A percentile compares a stretch with the other conserved stretches of the same genome.
Evolutionary conservation across 306 rosid genomes (phyloP).

Genomic region (Trifolium subterraneum): DNA sequence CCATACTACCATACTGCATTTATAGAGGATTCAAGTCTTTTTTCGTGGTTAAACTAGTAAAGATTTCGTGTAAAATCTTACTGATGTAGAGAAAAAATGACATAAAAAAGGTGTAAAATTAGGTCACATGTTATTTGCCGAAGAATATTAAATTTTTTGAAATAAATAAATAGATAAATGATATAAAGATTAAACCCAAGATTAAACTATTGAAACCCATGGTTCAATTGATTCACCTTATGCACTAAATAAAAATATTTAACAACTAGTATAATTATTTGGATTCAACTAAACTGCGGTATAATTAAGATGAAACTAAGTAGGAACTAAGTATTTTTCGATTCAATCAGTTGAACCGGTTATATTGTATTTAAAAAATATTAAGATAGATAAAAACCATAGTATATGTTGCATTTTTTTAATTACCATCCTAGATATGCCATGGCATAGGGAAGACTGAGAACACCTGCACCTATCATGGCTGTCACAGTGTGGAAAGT

Average conservation of each 20-base stretch:
- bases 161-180: no score
- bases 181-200: not conserved
- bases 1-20: no score
- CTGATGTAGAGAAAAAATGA: no score
- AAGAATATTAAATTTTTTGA: no score
- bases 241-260: not conserved
- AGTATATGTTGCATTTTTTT: not conserved
- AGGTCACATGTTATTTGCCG: no score
- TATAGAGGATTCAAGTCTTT: no score
- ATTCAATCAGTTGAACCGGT: not conserved
- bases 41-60: no score
- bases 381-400: not conserved
- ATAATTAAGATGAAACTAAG: not conserved
- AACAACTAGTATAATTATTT: no score
- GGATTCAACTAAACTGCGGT: not conserved
- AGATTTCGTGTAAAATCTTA: not conserved
- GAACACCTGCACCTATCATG: conserved; percentile 68
- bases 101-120: no score
- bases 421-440: conserved; percentile 93
- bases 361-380: not conserved
- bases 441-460: conserved; percentile 81
- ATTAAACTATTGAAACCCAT: not conserved
- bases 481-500: conserved; percentile 94
- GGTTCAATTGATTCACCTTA: not conserved
- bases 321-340: not conserved